A percentile compares a stretch with the other conserved stretches of the same genome.
These are phyloP conservation scores for Epichloe brachyelytri DNA, from an alignment of 2,329 filamentous ascomycete species.

Conservation along the genomic window DNA sequence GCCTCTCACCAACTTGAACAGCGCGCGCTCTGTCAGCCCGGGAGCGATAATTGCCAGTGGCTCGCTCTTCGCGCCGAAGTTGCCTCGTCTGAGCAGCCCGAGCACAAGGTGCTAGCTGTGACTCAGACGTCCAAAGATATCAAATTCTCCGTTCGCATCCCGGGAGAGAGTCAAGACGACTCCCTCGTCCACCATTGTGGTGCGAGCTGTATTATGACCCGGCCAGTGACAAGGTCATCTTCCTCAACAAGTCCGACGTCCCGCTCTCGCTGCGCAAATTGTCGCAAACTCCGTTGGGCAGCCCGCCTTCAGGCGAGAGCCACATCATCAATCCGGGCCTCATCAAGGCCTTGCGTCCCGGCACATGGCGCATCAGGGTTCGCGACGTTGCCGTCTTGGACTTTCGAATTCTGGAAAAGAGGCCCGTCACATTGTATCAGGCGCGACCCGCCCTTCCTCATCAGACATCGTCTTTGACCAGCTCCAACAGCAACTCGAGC, in stretches of 20 bases:
- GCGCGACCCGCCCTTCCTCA: slow-evolving; percentile 16
- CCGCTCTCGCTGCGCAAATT: slow-evolving; percentile 37
- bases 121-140: slow-evolving; percentile 47
- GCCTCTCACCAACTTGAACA: slow-evolving; percentile 37
- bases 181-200: slow-evolving; percentile 37
- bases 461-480: slow-evolving; percentile 20
- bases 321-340: slow-evolving; percentile 31
- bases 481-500: slow-evolving; percentile 25
- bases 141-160: slow-evolving; percentile 46
- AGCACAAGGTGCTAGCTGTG: slow-evolving; percentile 45
- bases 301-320: slow-evolving; percentile 27
- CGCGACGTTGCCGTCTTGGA: slow-evolving; percentile 37
- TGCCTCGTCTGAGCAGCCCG: slow-evolving; percentile 36
- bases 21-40: slow-evolving; percentile 41
- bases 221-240: slow-evolving; percentile 43
- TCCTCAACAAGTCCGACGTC: slow-evolving; percentile 41
- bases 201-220: slow-evolving; percentile 50
- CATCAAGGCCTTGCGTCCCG: slow-evolving; percentile 36
- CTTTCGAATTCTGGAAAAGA: slow-evolving; percentile 45
- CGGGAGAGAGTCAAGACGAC: slow-evolving; percentile 31
- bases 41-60: slow-evolving; percentile 44
- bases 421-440: slow-evolving; percentile 29
- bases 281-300: slow-evolving; percentile 26
- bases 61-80: slow-evolving; percentile 42
- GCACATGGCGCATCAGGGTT: slow-evolving; percentile 44